A percentile compares a stretch with the other conserved stretches of the same genome.
These are phyloP conservation scores for Penicillium concentricum DNA, from an alignment of 2,329 filamentous ascomycete species.

Conservation along the genomic window DNA sequence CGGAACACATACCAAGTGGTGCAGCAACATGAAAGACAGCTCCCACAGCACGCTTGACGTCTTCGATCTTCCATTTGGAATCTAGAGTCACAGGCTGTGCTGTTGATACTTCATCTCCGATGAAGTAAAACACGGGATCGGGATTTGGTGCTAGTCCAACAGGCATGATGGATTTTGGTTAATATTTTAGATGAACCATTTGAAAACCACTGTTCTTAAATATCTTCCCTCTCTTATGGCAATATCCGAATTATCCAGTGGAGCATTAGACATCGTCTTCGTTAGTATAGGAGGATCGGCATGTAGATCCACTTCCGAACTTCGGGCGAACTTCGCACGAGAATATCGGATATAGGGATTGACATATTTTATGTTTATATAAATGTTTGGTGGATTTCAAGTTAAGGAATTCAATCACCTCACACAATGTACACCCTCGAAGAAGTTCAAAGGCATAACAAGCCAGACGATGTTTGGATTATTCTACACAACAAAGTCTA, in stretches of 20 bases:
- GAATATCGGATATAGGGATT: background rate
- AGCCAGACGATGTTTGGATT: conserved; percentile 52
- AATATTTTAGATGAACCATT: background rate
- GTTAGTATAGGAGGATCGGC: background rate
- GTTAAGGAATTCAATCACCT: background rate
- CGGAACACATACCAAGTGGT: conserved; percentile 7
- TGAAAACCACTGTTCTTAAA: background rate
- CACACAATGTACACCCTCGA: conserved; percentile 14
- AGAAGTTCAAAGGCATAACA: conserved; percentile 50
- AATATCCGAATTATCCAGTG: background rate
- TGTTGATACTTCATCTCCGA: conserved; percentile 20
- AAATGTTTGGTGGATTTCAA: background rate
- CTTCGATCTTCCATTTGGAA: conserved; percentile 48
- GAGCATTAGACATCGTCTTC: background rate
- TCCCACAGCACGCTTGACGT: conserved; percentile 55
- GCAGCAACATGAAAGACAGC: conserved; percentile 47
- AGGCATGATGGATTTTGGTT: conserved; percentile 8
- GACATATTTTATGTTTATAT: background rate
- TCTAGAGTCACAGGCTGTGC: conserved; percentile 55
- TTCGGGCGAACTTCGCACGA: background rate
- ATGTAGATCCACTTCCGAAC: background rate
- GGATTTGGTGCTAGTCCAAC: background rate
- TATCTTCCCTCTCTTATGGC: background rate
- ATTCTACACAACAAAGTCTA: conserved; percentile 59
- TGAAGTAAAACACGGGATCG: conserved; percentile 15